Conservation (phyloP, 768 basidiomycete species). For the Termitomyces sp. region DNA sequence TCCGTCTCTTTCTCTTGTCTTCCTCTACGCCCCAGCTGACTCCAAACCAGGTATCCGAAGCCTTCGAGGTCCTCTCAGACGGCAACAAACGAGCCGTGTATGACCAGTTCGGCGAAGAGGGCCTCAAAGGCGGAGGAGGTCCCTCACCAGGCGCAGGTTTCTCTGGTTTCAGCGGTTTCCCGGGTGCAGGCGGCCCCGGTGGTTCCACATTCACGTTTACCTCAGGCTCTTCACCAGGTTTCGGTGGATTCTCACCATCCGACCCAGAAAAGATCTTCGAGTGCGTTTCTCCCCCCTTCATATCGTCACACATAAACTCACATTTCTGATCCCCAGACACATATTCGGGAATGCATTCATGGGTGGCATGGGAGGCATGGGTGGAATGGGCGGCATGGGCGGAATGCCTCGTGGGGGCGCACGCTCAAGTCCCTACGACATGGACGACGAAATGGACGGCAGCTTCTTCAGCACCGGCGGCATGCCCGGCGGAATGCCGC, state of each 20-base stretch:
- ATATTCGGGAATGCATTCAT: constrained; percentile 43
- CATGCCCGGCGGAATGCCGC: constrained; percentile 59
- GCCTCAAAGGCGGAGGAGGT: constrained; percentile 73
- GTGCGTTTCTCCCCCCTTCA: constrained; percentile 39
- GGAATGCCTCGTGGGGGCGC: constrained; percentile 30
- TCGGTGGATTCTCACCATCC: constrained; percentile 68
- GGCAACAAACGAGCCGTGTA: constrained; percentile 81
- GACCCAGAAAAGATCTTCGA: constrained; percentile 90
- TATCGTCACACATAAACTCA: not conserved
- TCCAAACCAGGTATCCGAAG: constrained; percentile 76
- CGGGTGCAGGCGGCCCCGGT: constrained; percentile 40
- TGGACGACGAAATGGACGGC: constrained; percentile 48
- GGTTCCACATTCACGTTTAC: constrained; percentile 57
- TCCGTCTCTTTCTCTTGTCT: constrained; percentile 24
- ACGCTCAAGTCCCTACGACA: constrained; percentile 30
- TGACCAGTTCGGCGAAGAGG: constrained; percentile 95
- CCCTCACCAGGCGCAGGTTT: constrained; percentile 51
- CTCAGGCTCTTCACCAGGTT: constrained; percentile 35
- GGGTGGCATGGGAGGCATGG: constrained; percentile 25
- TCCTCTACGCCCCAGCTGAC: not conserved
- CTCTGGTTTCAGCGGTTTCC: constrained; percentile 44
- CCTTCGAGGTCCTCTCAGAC: constrained; percentile 92
- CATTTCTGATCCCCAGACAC: constrained; percentile 34
- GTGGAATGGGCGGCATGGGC: constrained; percentile 33
- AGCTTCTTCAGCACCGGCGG: constrained; percentile 27